Base-by-base conservation (phyloP, 1,284 basidiomycete genomes). In the Flammula alnicola region DNA sequence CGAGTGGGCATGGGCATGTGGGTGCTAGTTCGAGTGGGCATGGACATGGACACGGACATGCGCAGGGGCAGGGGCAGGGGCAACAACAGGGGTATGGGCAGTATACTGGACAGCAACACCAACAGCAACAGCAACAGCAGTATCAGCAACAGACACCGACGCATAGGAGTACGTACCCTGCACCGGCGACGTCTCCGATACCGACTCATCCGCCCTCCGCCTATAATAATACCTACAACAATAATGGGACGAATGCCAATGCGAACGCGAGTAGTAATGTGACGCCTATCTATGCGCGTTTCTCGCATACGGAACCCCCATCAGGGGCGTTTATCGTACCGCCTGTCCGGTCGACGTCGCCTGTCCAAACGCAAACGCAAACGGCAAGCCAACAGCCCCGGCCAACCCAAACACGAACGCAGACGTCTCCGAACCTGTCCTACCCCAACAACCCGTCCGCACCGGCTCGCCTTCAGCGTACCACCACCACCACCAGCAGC, bases 221-320 rank as follows among this genome's bases (percentile, higher is more conserved):
- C n/a, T n/a, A n/a, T n/a, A n/a, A n/a, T n/a, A n/a, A n/a, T n/a
- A n/a, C n/a, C n/a, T n/a, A n/a, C n/a, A n/a, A n/a, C n/a, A n/a
- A n/a, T n/a, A n/a, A n/a, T n/a, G n/a, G n/a, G n/a, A n/a, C n/a
- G n/a, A n/a, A 35, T 38, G 29, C 38, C 2, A 38, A 17, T 14
- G 20, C 30, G 5, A 37, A 14, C 6, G 14, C 22, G 8, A 36
- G 23, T 25, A 12, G 31, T n/a, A 39, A 20, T 19, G 22, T 33
- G 26, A 46, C 50, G 14, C 54, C 51, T 16, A 56, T 56, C 20
- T 46, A 56, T 36, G 45, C 47, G n/a, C 44, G 47, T 6, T 47
- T 51, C 33, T 49, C 48, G 16, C 50, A 51, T 25, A 47, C 42
- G 20, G 44, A 47, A 11, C 25, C 36, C 5, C 26, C 19, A 7